Conservation (phyloP, 2,329 filamentous ascomycete genomes). For the Venturia asperata region DNA sequence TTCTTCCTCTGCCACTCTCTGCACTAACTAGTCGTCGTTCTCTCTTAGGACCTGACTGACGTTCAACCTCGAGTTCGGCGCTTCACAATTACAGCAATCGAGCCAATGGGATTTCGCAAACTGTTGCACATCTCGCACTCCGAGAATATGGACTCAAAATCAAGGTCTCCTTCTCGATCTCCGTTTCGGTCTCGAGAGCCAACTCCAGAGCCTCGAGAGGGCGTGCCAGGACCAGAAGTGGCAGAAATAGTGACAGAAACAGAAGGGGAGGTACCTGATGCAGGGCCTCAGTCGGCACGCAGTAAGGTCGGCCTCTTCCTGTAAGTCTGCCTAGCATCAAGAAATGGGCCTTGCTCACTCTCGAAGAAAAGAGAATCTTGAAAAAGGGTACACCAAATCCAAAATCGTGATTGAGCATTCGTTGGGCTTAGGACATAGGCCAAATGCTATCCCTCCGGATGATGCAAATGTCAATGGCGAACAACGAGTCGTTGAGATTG, state of each 20-base stretch:
- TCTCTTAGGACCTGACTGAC: background rate
- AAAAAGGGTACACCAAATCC: conserved; percentile 27
- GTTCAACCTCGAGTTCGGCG: background rate
- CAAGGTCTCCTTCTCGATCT: background rate
- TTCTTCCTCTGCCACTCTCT: background rate
- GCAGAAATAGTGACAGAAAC: background rate
- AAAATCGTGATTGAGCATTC: conserved; percentile 39
- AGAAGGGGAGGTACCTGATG: background rate
- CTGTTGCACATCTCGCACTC: background rate
- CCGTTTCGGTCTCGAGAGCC: background rate
- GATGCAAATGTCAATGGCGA: conserved; percentile 34
- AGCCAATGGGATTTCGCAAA: background rate
- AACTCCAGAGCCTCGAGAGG: background rate
- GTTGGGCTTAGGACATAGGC: conserved; percentile 39
- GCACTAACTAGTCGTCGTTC: background rate
- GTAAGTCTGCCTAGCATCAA: background rate
- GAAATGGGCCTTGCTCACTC: background rate
- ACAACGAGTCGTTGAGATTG: conserved; percentile 44
- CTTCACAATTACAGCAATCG: background rate
- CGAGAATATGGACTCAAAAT: background rate
- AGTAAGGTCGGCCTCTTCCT: conserved; percentile 11
- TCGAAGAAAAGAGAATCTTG: conserved; percentile 16
- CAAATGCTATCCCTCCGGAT: conserved; percentile 39
- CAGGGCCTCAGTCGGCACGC: background rate
- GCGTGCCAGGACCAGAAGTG: background rate